Conservation (phyloP, 495 filamentous ascomycete species). For the Podospora pseudoanserina region DNA sequence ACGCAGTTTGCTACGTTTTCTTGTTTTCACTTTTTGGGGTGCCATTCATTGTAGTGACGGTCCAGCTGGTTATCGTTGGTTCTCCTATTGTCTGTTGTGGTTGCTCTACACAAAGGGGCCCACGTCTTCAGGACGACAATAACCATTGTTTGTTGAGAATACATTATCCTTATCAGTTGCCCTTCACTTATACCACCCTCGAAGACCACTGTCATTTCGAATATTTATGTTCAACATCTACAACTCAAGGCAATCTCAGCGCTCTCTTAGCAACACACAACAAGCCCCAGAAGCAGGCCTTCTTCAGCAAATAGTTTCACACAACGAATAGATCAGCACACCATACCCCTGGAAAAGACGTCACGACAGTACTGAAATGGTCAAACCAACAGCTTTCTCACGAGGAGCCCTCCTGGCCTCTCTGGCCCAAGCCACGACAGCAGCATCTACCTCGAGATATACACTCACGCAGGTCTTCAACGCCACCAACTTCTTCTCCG, state of each 20-base stretch:
- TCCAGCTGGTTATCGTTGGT: neutral
- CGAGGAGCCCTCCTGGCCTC: slow-evolving; percentile 6
- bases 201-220: neutral
- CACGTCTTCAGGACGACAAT: neutral
- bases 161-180: neutral
- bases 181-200: neutral
- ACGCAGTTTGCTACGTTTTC: neutral
- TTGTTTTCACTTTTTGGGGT: neutral
- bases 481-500: slow-evolving; percentile 53
- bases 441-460: slow-evolving; percentile 32
- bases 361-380: slow-evolving; percentile 2
- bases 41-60: neutral
- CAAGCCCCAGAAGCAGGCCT: neutral
- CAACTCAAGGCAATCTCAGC: neutral
- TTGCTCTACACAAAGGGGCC: neutral
- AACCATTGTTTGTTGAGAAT: neutral
- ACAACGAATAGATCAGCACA: neutral
- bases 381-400: neutral
- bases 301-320: neutral
- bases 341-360: neutral
- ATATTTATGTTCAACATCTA: neutral
- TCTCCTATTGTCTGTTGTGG: neutral
- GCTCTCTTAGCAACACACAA: neutral
- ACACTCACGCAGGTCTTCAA: slow-evolving; percentile 46
- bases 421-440: slow-evolving; percentile 18